Conservation (phyloP, 495 filamentous ascomycete genomes). For the Talaromyces nanjingensis region DNA sequence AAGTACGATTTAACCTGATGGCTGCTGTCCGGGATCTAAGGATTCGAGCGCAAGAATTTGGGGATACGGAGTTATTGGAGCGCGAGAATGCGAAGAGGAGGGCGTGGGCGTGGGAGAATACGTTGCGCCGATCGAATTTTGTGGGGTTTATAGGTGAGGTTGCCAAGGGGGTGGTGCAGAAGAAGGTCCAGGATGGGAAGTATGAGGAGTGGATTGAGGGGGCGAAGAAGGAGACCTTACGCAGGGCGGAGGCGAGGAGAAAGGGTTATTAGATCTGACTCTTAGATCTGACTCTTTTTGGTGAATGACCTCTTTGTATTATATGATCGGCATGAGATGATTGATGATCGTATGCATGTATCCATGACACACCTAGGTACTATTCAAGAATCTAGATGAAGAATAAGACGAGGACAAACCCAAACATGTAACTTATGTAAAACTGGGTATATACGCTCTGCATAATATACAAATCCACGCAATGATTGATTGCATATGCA, state of each 20-base stretch:
- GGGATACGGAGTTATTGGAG: conserved; percentile 70
- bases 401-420: neutral
- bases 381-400: neutral
- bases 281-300: neutral
- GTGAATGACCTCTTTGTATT: neutral
- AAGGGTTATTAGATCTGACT: conserved; percentile 13
- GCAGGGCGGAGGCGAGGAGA: conserved; percentile 52
- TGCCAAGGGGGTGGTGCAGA: conserved; percentile 70
- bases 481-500: conserved; percentile 7
- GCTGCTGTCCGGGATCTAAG: conserved; percentile 83
- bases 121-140: conserved; percentile 87
- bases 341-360: neutral
- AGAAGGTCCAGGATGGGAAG: conserved; percentile 58
- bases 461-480: conserved; percentile 1
- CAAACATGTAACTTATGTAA: neutral
- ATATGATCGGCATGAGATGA: neutral
- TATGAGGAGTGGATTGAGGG: conserved; percentile 77
- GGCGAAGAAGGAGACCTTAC: conserved; percentile 63
- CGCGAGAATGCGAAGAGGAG: conserved; percentile 77
- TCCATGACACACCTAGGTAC: neutral
- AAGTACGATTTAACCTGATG: conserved; percentile 94
- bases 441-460: neutral
- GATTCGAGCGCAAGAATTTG: conserved; percentile 67
- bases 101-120: conserved; percentile 95
- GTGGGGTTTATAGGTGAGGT: conserved; percentile 92